Conservation (phyloP, 2,329 filamentous ascomycete species). For the Ascochyta clinopodiicola region DNA sequence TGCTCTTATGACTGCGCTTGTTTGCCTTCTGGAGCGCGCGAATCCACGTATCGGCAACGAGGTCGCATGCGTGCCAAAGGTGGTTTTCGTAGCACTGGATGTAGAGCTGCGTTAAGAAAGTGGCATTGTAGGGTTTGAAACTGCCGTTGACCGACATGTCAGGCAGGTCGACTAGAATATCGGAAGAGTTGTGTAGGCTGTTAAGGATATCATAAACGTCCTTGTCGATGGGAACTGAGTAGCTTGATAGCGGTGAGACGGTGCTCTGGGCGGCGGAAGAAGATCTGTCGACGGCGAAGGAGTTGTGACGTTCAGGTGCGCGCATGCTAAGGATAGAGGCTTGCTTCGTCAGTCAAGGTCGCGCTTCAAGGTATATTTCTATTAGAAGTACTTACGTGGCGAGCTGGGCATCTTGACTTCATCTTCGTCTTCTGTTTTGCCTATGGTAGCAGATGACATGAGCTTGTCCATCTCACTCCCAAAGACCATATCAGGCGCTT, state of each 20-base stretch:
- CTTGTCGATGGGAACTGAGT: not conserved
- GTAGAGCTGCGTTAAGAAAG: conserved; percentile 35
- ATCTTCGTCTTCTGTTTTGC: not conserved
- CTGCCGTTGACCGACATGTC: conserved; percentile 2
- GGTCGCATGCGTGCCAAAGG: conserved; percentile 34
- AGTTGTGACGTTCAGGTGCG: not conserved
- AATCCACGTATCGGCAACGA: conserved; percentile 45
- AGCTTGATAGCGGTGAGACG: not conserved
- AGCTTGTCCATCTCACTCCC: conserved; percentile 13
- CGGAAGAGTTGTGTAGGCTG: not conserved
- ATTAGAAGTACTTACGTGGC: not conserved
- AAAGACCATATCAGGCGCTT: conserved; percentile 3
- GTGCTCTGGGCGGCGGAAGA: not conserved
- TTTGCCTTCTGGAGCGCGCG: conserved; percentile 36
- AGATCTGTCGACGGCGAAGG: not conserved
- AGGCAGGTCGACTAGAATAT: conserved; percentile 26
- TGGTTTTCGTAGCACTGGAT: conserved; percentile 25
- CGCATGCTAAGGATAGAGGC: not conserved
- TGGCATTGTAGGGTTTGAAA: conserved; percentile 26
- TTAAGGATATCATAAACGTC: conserved; percentile 8
- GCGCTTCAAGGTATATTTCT: not conserved
- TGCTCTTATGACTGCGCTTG: not conserved
- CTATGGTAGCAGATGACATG: not conserved
- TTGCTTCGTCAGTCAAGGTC: not conserved
- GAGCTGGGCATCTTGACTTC: conserved; percentile 1